Conservation (phyloP, 108 stramenopile genomes). For the Nitzschia sp. region DNA sequence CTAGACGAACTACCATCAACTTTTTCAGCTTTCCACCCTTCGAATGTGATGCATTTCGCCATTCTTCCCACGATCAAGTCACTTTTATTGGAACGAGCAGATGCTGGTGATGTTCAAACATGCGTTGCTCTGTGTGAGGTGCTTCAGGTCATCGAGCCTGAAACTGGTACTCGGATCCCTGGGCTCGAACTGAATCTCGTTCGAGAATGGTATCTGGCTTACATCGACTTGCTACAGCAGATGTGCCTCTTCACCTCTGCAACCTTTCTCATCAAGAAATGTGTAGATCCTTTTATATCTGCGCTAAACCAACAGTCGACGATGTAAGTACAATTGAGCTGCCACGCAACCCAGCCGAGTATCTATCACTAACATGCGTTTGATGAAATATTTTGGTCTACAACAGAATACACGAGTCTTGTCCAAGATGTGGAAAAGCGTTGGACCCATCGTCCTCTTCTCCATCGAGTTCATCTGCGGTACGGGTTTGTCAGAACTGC, state of each 20-base stretch:
- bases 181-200: constrained; percentile 59
- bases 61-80: constrained; percentile 63
- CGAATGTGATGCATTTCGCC: constrained; percentile 64
- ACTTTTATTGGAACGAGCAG: constrained; percentile 70
- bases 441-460: constrained; percentile 27
- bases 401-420: constrained; percentile 72
- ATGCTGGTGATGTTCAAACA: constrained; percentile 87
- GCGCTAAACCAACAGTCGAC: constrained; percentile 85
- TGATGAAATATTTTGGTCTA: too few relatives aligned
- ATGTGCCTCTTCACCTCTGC: constrained; percentile 84
- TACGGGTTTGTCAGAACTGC: constrained; percentile 69
- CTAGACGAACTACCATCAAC: constrained; percentile 44
- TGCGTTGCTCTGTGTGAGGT: constrained; percentile 83
- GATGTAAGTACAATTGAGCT: constrained; percentile 42
- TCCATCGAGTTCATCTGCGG: constrained; percentile 18
- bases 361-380: too few relatives aligned
- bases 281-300: constrained; percentile 67
- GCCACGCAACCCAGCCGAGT: too few relatives aligned
- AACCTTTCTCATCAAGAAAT: constrained; percentile 65
- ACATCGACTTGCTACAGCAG: constrained; percentile 81
- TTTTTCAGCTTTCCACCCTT: not conserved
- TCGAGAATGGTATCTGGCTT: constrained; percentile 86
- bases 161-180: constrained; percentile 49
- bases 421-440: constrained; percentile 78
- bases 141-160: constrained; percentile 65